Conservation (phyloP, 2,329 filamentous ascomycete genomes). For the Cladorrhinum sp. region DNA sequence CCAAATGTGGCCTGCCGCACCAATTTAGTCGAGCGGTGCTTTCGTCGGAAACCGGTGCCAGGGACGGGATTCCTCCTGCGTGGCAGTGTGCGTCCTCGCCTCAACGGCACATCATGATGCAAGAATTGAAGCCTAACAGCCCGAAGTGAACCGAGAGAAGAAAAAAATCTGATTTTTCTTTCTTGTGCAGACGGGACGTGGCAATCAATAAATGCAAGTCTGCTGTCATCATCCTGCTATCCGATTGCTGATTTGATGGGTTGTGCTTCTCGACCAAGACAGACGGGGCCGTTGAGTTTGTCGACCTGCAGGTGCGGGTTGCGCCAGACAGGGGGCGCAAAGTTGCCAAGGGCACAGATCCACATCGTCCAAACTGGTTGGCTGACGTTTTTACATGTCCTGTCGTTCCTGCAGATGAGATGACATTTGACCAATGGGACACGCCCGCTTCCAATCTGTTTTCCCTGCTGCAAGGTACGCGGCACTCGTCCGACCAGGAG, state of each 20-base stretch:
- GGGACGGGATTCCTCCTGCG: neutral
- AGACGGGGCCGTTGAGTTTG: neutral
- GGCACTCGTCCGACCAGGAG: slow-evolving; percentile 13
- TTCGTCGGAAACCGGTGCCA: neutral
- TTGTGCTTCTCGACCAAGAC: slow-evolving; percentile 11
- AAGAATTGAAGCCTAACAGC: neutral
- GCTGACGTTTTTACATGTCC: neutral
- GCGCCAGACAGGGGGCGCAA: slow-evolving; percentile 9
- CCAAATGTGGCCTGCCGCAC: neutral
- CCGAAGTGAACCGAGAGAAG: neutral
- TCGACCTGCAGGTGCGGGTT: neutral
- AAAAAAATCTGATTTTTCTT: too few species aligned
- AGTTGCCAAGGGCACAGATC: neutral
- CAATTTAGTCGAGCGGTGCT: neutral
- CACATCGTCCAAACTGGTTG: slow-evolving; percentile 10
- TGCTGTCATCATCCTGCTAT: slow-evolving; percentile 5
- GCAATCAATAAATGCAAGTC: slow-evolving; percentile 14
- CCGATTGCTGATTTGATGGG: slow-evolving; percentile 12
- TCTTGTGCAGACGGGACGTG: slow-evolving; percentile 10
- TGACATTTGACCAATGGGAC: neutral
- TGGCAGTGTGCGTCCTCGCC: neutral
- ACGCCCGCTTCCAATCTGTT: neutral
- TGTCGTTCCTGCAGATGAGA: slow-evolving; percentile 16
- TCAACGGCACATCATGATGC: neutral
- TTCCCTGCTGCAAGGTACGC: slow-evolving; percentile 21